Conservation (phyloP, 352 stramenopile genomes). For the Pythium sukuiense region DNA sequence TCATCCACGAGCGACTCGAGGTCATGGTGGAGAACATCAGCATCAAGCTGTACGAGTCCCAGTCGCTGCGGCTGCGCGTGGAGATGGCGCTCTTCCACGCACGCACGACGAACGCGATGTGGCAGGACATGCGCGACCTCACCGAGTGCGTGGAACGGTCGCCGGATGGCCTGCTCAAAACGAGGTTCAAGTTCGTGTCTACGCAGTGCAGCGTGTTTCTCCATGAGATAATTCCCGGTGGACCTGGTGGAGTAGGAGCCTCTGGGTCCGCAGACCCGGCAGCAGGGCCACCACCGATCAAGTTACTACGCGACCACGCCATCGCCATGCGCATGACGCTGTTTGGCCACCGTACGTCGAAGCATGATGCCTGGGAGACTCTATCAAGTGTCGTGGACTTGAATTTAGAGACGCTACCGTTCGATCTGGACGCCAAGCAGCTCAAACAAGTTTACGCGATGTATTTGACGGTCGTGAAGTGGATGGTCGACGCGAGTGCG, state of each 20-base stretch:
- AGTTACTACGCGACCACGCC: slow-evolving; percentile 44
- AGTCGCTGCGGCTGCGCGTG: slow-evolving; percentile 37
- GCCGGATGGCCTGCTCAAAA: slow-evolving; percentile 61
- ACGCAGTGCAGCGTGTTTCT: slow-evolving; percentile 47
- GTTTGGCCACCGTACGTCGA: slow-evolving; percentile 47
- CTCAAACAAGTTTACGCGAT: slow-evolving; percentile 32
- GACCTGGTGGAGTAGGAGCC: not conserved
- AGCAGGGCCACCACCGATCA: slow-evolving; percentile 14
- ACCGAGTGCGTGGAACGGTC: slow-evolving; percentile 56
- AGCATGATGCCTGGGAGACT: slow-evolving; percentile 43
- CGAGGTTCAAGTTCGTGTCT: slow-evolving; percentile 63
- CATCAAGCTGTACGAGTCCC: slow-evolving; percentile 50
- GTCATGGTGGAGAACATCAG: slow-evolving; percentile 50
- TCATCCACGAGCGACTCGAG: slow-evolving; percentile 54
- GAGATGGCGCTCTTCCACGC: slow-evolving; percentile 45
- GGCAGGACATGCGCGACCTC: slow-evolving; percentile 66
- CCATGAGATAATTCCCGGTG: slow-evolving; percentile 12
- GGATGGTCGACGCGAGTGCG: slow-evolving; percentile 2
- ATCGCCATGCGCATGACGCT: slow-evolving; percentile 53
- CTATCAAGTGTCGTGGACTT: slow-evolving; percentile 62
- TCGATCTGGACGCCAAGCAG: slow-evolving; percentile 44
- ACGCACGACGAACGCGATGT: slow-evolving; percentile 61
- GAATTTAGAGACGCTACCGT: slow-evolving; percentile 44
- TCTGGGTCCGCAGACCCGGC: not conserved
- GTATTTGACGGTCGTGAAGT: slow-evolving; percentile 6